Conservation (phyloP, 805 yeast species). For the Wickerhamiella kurtzmanii region DNA sequence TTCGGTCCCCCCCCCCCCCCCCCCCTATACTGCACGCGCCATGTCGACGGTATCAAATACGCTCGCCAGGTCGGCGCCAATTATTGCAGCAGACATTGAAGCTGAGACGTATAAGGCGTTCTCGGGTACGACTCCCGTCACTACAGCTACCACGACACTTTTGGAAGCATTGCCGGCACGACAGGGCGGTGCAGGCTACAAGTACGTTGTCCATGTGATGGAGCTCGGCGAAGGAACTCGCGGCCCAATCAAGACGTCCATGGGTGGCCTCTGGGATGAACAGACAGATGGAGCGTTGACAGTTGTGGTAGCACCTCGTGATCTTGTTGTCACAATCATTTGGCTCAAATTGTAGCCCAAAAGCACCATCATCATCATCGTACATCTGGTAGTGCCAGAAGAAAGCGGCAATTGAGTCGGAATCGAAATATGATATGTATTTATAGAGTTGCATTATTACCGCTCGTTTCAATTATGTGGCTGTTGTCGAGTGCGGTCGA, state of each 20-base stretch:
- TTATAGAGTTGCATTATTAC: not conserved
- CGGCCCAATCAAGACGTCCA: conserved; percentile 13
- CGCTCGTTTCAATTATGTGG: too few relatives aligned
- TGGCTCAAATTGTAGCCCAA: conserved; percentile 15
- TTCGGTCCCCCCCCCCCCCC: too few relatives aligned
- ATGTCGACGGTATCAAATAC: conserved; percentile 10
- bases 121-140: conserved; percentile 1
- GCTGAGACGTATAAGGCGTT: conserved; percentile 8
- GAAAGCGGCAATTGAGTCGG: too few relatives aligned
- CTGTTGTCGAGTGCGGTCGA: too few relatives aligned
- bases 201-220: conserved; percentile 14
- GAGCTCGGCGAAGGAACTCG: conserved; percentile 7
- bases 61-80: conserved; percentile 10
- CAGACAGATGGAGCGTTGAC: conserved; percentile 19
- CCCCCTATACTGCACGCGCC: too few relatives aligned
- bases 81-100: conserved; percentile 9
- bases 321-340: conserved; percentile 12
- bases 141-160: conserved; percentile 7
- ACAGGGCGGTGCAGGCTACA: conserved; percentile 15
- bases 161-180: conserved; percentile 6
- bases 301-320: conserved; percentile 3
- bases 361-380: too few relatives aligned
- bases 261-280: conserved; percentile 21
- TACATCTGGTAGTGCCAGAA: too few relatives aligned
- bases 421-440: not conserved